Evolutionary conservation across 805 yeast genomes (phyloP).

Genomic region (Saccharomycopsis malanga): DNA sequence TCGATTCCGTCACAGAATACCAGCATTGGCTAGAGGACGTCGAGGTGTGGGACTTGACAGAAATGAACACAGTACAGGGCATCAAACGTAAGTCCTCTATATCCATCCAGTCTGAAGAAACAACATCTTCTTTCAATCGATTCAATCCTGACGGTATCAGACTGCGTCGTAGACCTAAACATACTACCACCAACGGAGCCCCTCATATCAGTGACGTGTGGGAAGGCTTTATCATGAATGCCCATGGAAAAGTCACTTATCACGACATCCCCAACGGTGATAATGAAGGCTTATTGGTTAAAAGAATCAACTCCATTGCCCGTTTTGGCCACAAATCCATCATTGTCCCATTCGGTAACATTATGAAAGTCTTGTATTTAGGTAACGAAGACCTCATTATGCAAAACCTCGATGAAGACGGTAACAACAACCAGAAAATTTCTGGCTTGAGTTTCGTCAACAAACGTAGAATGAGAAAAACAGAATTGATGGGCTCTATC

Average conservation of each 20-base stretch:
- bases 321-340: slow-evolving; percentile 75
- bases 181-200: background rate
- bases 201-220: slow-evolving; percentile 39
- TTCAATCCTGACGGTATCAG: background rate
- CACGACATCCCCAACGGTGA: slow-evolving; percentile 51
- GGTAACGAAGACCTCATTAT: slow-evolving; percentile 65
- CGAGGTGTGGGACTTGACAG: slow-evolving; percentile 77
- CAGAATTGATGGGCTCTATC: slow-evolving; percentile 7
- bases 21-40: slow-evolving; percentile 59
- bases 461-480: slow-evolving; percentile 33
- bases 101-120: slow-evolving; percentile 24
- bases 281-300: slow-evolving; percentile 41
- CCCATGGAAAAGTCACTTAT: slow-evolving; percentile 53
- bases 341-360: slow-evolving; percentile 66
- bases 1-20: slow-evolving; percentile 64
- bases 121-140: slow-evolving; percentile 1
- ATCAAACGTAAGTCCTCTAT: slow-evolving; percentile 37
- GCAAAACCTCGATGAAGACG: slow-evolving; percentile 28
- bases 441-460: slow-evolving; percentile 47
- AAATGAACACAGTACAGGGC: slow-evolving; percentile 71
- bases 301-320: slow-evolving; percentile 52
- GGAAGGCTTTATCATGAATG: slow-evolving; percentile 78
- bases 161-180: background rate
- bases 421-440: slow-evolving; percentile 33
- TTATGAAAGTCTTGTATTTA: slow-evolving; percentile 62